These are phyloP conservation scores for Rhizoclosmatium globosum DNA, from an alignment of 192 early-diverging fungal genomes.

Conservation along the genomic window DNA sequence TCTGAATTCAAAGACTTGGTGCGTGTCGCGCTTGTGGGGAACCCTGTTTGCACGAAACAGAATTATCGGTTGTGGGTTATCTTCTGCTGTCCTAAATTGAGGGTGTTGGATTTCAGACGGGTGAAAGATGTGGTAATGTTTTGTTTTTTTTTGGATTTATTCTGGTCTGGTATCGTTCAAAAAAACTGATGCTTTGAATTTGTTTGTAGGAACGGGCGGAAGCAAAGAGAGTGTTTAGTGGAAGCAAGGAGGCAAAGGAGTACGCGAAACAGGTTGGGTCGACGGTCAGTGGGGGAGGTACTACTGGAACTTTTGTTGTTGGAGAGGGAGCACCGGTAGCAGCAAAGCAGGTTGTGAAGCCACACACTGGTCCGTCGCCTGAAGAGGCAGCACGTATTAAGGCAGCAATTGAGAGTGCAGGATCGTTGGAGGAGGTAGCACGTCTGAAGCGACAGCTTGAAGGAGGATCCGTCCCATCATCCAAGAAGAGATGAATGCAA, in stretches of 20 bases:
- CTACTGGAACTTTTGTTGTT: conserved; percentile 84
- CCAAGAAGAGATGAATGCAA: neutral
- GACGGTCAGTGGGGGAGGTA: conserved; percentile 58
- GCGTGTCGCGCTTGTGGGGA: conserved; percentile 82
- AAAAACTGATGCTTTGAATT: conserved; percentile 5
- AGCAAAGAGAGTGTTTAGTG: conserved; percentile 81
- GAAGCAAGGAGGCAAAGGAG: conserved; percentile 61
- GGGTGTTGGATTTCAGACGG: conserved; percentile 87
- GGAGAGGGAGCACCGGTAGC: conserved; percentile 71
- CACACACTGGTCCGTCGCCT: conserved; percentile 62
- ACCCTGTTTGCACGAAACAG: conserved; percentile 84
- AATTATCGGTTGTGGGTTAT: conserved; percentile 84
- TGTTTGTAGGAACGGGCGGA: conserved; percentile 78
- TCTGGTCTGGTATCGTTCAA: neutral
- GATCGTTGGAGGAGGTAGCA: conserved; percentile 77
- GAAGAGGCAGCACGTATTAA: conserved; percentile 78
- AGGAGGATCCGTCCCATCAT: conserved; percentile 53
- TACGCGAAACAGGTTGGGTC: conserved; percentile 46
- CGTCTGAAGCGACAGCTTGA: conserved; percentile 74
- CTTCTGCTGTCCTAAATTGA: conserved; percentile 76
- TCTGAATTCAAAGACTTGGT: conserved; percentile 51
- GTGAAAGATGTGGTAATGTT: conserved; percentile 71
- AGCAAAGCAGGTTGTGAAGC: conserved; percentile 62
- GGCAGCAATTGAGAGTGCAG: conserved; percentile 78
- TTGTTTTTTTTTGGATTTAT: neutral